Percentiles rank a stretch among this genome's conserved stretches.
Conservation (phyloP, 495 filamentous ascomycete genomes). For the Pyrenopolyporus hunteri region DNA sequence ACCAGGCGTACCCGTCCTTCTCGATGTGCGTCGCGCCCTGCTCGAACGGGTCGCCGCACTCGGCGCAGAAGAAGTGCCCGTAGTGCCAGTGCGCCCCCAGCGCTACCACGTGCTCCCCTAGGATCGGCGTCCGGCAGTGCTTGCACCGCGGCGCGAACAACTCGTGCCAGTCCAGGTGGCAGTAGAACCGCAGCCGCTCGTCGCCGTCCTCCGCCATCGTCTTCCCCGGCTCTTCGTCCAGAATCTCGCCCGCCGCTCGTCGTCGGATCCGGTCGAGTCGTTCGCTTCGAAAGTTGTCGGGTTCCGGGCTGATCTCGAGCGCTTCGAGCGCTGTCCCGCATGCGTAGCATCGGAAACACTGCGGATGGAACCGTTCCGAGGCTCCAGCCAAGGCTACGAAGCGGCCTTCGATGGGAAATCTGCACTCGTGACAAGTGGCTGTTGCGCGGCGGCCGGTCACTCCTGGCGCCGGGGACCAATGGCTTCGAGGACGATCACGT, state of each 20-base stretch:
- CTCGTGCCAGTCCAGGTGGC: conserved; percentile 98
- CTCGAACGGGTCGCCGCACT: conserved; percentile 96
- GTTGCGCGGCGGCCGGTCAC: conserved; percentile 65
- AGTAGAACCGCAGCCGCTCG: conserved; percentile 81
- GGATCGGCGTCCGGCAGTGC: conserved; percentile 97
- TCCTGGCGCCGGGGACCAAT: conserved; percentile 53
- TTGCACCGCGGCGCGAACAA: conserved; percentile 91
- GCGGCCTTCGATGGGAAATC: conserved; percentile 82
- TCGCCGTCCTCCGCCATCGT: conserved; percentile 73
- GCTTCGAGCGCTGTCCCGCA: conserved; percentile 90
- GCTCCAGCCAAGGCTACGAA: conserved; percentile 79
- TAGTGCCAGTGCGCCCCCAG: conserved; percentile 95
- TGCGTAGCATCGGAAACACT: conserved; percentile 89
- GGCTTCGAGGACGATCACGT: conserved; percentile 46
- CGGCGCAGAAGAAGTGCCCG: conserved; percentile 98
- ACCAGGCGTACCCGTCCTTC: conserved; percentile 99
- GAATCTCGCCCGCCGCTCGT: conserved; percentile 62
- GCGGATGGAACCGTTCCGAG: conserved; percentile 81
- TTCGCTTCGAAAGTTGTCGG: conserved; percentile 68
- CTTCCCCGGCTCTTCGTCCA: conserved; percentile 60
- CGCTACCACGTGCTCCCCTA: conserved; percentile 91
- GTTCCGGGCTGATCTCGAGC: conserved; percentile 95
- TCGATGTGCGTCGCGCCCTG: conserved; percentile 87
- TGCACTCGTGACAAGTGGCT: conserved; percentile 83
- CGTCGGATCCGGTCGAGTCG: conserved; percentile 73